Base-by-base conservation (phyloP, 768 basidiomycete species). In the Mrakia blollopis region DNA sequence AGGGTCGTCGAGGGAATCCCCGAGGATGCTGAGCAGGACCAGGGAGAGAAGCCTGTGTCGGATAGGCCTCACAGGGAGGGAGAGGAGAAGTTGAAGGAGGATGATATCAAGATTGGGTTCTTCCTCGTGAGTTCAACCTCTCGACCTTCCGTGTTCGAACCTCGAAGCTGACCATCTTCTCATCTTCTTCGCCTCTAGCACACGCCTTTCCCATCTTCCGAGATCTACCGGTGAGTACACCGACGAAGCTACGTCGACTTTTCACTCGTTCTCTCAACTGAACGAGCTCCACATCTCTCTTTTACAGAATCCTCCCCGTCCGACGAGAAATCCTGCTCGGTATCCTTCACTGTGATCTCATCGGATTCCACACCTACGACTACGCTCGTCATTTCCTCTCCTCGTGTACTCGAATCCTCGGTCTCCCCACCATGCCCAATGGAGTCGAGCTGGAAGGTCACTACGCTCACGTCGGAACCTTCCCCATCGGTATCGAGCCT, bases 331-430 rank as follows among this genome's bases (percentile, higher is more conserved):
- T 99, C 79, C 86, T 99, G n/a, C 89, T 98, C 50, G 97, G 97
- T 41, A 88, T 98, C 62, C 87, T 98, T 21, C 93, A 95, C 83
- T 98, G 93, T 81, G 96, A 99, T 82, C 88, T 99, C 79, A 94
- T 99, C 81, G 97, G 97, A 21, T 99, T 98, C 89, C 97, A 99
- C 86, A 99, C 97, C 13, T 99, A 96, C 85, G 97, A 99, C 84
- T 99, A 99, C 82, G 97, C 97, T 2, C 94, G 97, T 60, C 97
- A 99, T 84, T 99, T 99, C 89, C 87, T 99, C 69, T 98, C 96
- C 11, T 96, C 94, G 61, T 98, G 95, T 84, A 98, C 97, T 2
- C 91, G 97, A 63, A 96, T 99, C 80, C 89, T 99, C 54, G 91
- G 91, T 47, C 87, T 98, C 44, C 90, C 93, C 21, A 98, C 97